These are phyloP conservation scores for Coniochaeta sp. DNA, from an alignment of 2,329 filamentous ascomycete species.

Conservation along the genomic window DNA sequence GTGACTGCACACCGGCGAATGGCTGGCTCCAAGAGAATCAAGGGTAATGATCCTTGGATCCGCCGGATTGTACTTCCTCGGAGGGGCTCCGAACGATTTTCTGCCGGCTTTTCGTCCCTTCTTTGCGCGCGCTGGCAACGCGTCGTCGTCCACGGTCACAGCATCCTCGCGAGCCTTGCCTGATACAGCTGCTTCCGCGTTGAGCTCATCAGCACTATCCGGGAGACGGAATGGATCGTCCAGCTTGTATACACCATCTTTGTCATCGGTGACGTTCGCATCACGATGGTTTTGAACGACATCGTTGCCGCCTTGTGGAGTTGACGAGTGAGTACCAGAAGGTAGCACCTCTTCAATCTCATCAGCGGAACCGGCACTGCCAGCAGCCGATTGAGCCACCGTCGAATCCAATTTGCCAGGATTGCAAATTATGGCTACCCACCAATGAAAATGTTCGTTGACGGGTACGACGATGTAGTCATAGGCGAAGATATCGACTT, in stretches of 20 bases:
- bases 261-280: not conserved
- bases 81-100: slow-evolving; percentile 22
- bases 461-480: slow-evolving; percentile 91
- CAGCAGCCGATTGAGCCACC: not conserved
- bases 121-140: slow-evolving; percentile 3
- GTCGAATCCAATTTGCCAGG: slow-evolving; percentile 52
- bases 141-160: slow-evolving; percentile 1
- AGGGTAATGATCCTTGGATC: slow-evolving; percentile 74
- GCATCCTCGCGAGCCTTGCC: not conserved
- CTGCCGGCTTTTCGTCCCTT: slow-evolving; percentile 19
- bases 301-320: not conserved
- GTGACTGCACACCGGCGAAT: slow-evolving; percentile 55
- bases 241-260: not conserved
- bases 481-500: slow-evolving; percentile 74
- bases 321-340: not conserved
- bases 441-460: slow-evolving; percentile 86
- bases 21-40: slow-evolving; percentile 69
- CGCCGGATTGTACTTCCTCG: slow-evolving; percentile 36
- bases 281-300: not conserved
- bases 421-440: slow-evolving; percentile 91
- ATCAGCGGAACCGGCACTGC: not conserved
- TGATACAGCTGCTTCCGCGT: not conserved
- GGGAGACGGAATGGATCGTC: not conserved
- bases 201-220: not conserved
- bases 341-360: not conserved